phyloP scores from a whole-genome alignment of 768 basidiomycete species.

The Kwoniella bestiolae region DNA sequence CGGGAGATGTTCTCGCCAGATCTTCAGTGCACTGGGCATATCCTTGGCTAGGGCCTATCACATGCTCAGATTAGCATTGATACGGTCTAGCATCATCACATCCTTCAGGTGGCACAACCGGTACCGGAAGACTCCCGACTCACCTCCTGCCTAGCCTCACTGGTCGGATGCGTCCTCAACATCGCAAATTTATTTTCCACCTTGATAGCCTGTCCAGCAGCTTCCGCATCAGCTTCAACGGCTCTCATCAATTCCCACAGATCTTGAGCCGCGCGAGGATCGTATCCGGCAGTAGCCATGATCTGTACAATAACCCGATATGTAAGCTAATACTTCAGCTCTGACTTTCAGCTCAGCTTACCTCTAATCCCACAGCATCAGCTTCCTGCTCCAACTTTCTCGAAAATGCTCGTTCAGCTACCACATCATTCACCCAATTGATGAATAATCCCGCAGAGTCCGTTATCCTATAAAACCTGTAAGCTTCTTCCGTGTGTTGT shows the following conservation, averaged over 20 bases:
- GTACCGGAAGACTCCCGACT: not conserved
- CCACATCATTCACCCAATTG: conserved; percentile 59
- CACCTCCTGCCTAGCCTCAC: conserved; percentile 56
- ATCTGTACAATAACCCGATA: conserved; percentile 39
- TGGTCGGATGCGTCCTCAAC: conserved; percentile 60
- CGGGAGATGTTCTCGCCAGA: conserved; percentile 27
- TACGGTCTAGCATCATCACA: not conserved
- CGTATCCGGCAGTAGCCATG: conserved; percentile 61
- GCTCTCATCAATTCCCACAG: conserved; percentile 61
- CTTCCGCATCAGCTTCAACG: conserved; percentile 58
- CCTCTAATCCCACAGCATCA: conserved; percentile 59
- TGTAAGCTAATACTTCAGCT: not conserved
- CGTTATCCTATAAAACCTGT: conserved; percentile 46
- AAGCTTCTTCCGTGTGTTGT: not conserved
- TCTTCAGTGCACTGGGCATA: conserved; percentile 39
- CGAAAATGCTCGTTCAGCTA: conserved; percentile 59
- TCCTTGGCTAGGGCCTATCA: conserved; percentile 40
- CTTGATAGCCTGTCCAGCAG: conserved; percentile 45
- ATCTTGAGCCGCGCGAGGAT: conserved; percentile 58
- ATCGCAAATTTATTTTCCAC: conserved; percentile 57
- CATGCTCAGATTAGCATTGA: not conserved
- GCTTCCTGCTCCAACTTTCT: conserved; percentile 61
- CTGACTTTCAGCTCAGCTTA: conserved; percentile 31
- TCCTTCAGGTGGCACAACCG: not conserved
- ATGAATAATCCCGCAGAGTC: conserved; percentile 58